Conservation (phyloP, 2,329 filamentous ascomycete species). For the Neonectria neomacrospora region DNA sequence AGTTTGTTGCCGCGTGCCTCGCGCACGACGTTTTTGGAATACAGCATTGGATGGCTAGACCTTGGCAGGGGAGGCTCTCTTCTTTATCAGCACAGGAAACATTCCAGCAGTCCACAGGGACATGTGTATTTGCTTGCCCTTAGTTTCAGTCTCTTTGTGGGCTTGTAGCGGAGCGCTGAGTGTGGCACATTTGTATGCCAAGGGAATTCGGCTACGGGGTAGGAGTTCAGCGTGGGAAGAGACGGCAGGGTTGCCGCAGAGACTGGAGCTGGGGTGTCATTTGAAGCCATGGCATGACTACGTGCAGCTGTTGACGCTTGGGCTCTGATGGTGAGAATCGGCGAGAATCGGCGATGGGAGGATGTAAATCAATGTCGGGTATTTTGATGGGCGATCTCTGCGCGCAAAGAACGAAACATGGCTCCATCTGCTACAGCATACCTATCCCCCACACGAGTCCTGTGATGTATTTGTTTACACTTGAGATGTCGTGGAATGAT, state of each 20-base stretch:
- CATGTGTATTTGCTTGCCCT: constrained; percentile 5
- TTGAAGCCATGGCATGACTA: constrained; percentile 17
- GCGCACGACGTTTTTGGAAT: constrained; percentile 25
- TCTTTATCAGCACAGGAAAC: constrained; percentile 21
- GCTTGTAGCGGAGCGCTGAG: constrained; percentile 1
- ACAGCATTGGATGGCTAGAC: constrained; percentile 29
- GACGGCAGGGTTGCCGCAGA: constrained; percentile 8
- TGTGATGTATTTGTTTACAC: neutral
- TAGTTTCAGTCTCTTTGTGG: neutral
- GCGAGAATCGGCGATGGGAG: neutral
- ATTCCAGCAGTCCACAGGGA: constrained; percentile 5
- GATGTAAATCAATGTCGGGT: constrained; percentile 13
- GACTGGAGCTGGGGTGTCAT: constrained; percentile 5
- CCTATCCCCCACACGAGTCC: neutral
- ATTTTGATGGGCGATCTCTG: constrained; percentile 3
- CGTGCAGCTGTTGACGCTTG: constrained; percentile 16
- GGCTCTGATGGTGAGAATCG: neutral
- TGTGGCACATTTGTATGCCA: constrained; percentile 18
- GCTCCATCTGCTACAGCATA: neutral
- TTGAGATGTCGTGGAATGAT: neutral
- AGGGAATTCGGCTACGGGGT: constrained; percentile 1
- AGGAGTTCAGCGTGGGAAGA: constrained; percentile 16
- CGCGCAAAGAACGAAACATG: neutral
- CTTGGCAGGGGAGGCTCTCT: constrained; percentile 17
- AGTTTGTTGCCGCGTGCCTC: constrained; percentile 13